Evolutionary conservation across 345 rosid genomes (phyloP), one percentile per base, ranked within the genome.

Genomic region (Citrus hindsii): DNA sequence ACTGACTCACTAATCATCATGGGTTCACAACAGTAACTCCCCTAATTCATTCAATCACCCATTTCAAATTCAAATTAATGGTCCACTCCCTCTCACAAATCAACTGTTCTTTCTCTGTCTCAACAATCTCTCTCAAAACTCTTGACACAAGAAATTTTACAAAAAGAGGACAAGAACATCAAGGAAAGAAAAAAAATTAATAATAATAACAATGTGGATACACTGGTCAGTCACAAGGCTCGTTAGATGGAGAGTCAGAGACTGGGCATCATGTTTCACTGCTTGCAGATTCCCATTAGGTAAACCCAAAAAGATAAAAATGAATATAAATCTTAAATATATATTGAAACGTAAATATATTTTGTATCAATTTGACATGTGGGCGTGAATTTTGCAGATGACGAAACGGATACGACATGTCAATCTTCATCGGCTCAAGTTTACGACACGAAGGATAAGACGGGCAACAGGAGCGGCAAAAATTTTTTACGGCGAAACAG

Each of bases 261-360:
- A 90, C 77, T 86, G 87, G 89, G 89, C 88, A 27, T 87, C 93
- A 16, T 90, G 93, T 81, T 88, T 90, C 89, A 82, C 88, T 81
- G 86, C 89, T 80, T 85, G 86, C 88, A 83, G 82, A 48, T 66
- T 84, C 69, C 87, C 91, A 67, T 42, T 84, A 83, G 92, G 94
- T 91, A 77, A 53, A 48, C 53, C 48, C 48, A 8, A 40, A 9
- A 40, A 40, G 9, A 76, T 16, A 22, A 40, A 21, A 14, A 12
- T 0, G 1, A 42, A 46, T 2, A 4, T 0, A 46, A 12, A 46
- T 12, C 14, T 13, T 1, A 12, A 1, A 38, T 38, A 38, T 9
- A 38, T 2, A 38, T 38, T 7, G 42, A 38, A 46, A 10, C 51
- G 5, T 13, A 0, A 13, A 46, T 46, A 13, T 16, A 13, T 37